Evolutionary conservation across 257 asterid genomes (phyloP).

Genomic region (Schizonepeta tenuifolia): DNA sequence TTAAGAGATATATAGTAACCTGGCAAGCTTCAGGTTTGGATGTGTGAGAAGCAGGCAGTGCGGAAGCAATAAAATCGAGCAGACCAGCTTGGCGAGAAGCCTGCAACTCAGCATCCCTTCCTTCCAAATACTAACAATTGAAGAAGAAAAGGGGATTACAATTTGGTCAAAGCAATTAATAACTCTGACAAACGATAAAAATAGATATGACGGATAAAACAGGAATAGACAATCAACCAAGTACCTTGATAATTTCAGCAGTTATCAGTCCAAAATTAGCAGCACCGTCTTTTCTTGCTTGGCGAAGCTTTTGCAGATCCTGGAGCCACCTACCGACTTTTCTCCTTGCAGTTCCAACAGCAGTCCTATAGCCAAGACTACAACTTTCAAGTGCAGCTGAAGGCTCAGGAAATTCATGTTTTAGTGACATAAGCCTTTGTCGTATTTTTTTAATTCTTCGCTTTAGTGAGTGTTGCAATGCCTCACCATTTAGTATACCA

Average conservation of each 20-base stretch:
- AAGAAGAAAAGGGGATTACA: conserved; percentile 20
- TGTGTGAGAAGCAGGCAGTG: conserved; percentile 96
- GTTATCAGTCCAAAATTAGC: conserved; percentile 84
- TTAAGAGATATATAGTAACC: conserved; percentile 76
- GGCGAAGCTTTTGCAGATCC: conserved; percentile 95
- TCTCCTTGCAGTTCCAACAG: conserved; percentile 86
- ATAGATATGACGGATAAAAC: conserved; percentile 1
- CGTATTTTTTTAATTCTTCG: conserved; percentile 86
- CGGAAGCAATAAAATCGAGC: conserved; percentile 96
- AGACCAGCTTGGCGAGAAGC: conserved; percentile 98
- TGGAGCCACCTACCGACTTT: conserved; percentile 93
- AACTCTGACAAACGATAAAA: conserved; percentile 26
- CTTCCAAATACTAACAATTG: conserved; percentile 73
- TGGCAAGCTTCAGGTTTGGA: conserved; percentile 97
- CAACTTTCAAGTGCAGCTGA: conserved; percentile 71
- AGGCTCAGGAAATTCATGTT: conserved; percentile 91
- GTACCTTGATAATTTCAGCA: conserved; percentile 93
- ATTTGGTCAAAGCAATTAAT: conserved; percentile 33
- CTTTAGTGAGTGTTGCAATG: conserved; percentile 70
- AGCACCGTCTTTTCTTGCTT: conserved; percentile 97
- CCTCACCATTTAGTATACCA: conserved; percentile 49
- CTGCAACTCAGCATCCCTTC: conserved; percentile 94
- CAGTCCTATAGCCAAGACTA: conserved; percentile 83
- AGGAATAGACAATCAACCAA: conserved; percentile 7
- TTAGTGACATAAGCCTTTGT: conserved; percentile 91